These are phyloP conservation scores for Paragyromitra xinjiangensis DNA, from an alignment of 495 filamentous ascomycete genomes.

Conservation along the genomic window DNA sequence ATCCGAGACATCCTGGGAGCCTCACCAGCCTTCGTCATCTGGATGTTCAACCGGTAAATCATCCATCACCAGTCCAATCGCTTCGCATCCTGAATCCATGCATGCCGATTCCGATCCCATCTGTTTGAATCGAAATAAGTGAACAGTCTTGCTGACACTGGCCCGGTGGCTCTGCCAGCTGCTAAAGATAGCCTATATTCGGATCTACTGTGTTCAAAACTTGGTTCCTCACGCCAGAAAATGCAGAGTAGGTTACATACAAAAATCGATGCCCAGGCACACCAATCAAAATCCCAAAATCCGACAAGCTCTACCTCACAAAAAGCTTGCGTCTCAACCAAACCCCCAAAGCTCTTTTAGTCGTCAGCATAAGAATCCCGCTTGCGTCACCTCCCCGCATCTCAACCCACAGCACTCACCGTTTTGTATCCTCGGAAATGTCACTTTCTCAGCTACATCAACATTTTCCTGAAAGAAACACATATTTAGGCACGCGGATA, in stretches of 20 bases:
- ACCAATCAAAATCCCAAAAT: background rate
- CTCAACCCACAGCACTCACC: background rate
- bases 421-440: background rate
- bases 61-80: constrained; percentile 15
- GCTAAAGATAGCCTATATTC: constrained; percentile 6
- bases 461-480: background rate
- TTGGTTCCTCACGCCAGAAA: background rate
- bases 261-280: background rate
- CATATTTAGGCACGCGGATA: background rate
- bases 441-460: background rate
- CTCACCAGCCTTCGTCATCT: constrained; percentile 20
- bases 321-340: background rate
- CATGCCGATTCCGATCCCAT: constrained; percentile 9
- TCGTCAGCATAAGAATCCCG: background rate
- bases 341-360: background rate
- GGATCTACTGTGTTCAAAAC: background rate
- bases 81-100: constrained; percentile 21
- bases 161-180: background rate
- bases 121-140: constrained; percentile 16
- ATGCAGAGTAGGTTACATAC: background rate
- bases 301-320: no score
- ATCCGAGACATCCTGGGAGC: constrained; percentile 38
- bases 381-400: background rate
- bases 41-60: constrained; percentile 7
- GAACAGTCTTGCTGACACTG: background rate